These are phyloP conservation scores for Amphirosellinia nigrospora DNA, from an alignment of 495 filamentous ascomycete species.

Conservation along the genomic window DNA sequence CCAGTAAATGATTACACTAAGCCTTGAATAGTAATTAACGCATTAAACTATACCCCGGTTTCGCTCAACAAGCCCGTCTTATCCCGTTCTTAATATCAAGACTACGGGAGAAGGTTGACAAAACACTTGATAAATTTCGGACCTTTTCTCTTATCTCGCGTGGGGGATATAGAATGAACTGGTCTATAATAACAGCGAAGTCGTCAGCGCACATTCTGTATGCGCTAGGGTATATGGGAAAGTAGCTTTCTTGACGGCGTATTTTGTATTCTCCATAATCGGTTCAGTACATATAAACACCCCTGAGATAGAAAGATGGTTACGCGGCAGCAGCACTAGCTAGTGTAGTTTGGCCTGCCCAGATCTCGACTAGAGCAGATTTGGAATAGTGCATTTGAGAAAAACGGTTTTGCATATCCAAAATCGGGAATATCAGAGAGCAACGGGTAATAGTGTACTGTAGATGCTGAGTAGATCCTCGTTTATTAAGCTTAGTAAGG, in stretches of 20 bases:
- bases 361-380: background rate
- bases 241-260: too few species aligned
- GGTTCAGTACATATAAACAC: background rate
- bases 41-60: background rate
- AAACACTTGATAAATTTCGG: too few species aligned
- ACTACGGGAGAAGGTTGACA: background rate
- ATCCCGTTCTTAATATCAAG: background rate
- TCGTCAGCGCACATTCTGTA: background rate
- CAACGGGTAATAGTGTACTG: background rate
- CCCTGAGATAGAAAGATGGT: conserved; percentile 3
- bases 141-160: background rate
- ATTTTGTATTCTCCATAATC: background rate
- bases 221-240: background rate
- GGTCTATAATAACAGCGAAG: background rate
- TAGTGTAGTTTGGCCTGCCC: background rate
- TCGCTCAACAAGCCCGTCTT: background rate
- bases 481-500: background rate
- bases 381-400: background rate
- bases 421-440: background rate
- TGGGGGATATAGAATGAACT: background rate
- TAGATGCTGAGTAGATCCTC: background rate
- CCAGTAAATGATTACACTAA: background rate
- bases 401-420: background rate
- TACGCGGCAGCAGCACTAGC: conserved; percentile 13
- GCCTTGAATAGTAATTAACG: background rate